phyloP scores from a whole-genome alignment of 495 filamentous ascomycete genomes.

The Talaromyces stipitatus region DNA sequence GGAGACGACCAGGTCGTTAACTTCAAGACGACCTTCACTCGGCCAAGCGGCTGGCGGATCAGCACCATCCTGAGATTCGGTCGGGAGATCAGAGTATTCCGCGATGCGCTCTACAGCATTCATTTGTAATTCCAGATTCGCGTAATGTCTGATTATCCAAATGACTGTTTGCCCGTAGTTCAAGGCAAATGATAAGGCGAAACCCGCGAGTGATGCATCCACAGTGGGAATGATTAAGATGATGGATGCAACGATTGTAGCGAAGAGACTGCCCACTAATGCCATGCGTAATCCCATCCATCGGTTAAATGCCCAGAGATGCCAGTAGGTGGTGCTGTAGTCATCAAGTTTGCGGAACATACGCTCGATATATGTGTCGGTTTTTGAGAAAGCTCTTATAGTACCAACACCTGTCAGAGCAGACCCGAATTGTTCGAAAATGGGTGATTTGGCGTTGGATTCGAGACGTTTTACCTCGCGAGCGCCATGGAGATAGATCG shows the following conservation, averaged over 20 bases:
- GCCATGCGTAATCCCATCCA: constrained; percentile 60
- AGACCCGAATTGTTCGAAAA: constrained; percentile 70
- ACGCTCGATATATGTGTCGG: constrained; percentile 51
- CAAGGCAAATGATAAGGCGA: constrained; percentile 53
- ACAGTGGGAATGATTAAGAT: constrained; percentile 50
- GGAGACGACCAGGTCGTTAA: constrained; percentile 62
- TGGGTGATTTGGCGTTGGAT: constrained; percentile 61
- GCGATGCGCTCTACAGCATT: constrained; percentile 77
- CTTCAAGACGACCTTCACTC: constrained; percentile 64
- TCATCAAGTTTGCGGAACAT: constrained; percentile 63
- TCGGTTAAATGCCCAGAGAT: constrained; percentile 62
- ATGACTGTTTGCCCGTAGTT: constrained; percentile 45
- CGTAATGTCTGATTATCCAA: constrained; percentile 40
- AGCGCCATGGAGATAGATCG: constrained; percentile 58
- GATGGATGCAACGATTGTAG: constrained; percentile 46
- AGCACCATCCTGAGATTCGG: constrained; percentile 50
- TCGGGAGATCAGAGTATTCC: constrained; percentile 68
- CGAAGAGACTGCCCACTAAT: constrained; percentile 52
- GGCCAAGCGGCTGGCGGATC: constrained; percentile 75
- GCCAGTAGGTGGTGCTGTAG: constrained; percentile 54
- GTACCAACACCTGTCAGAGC: constrained; percentile 65
- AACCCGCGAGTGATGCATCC: constrained; percentile 64
- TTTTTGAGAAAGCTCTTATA: constrained; percentile 66
- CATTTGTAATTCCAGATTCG: constrained; percentile 67
- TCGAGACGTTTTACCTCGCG: constrained; percentile 73